Base-by-base conservation (phyloP, 495 filamentous ascomycete genomes). In the Patellaria atrata region DNA sequence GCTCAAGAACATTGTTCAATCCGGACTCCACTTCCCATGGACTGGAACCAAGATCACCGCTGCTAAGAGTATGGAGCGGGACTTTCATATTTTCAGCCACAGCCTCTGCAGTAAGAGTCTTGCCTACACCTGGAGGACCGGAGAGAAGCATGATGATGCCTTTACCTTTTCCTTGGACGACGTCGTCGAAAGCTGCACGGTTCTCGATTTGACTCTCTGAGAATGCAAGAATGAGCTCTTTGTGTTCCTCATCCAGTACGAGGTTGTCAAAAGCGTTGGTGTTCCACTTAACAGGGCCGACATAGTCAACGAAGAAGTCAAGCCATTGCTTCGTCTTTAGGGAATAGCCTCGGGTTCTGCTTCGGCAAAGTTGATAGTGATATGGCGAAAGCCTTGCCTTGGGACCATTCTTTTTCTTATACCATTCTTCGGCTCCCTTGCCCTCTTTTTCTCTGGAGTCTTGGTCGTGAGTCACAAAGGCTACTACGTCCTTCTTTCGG, bases 191-290 rank as follows among this genome's bases (percentile, higher is more conserved):
- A 5, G 42, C 31, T 5, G 47, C 48, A 22, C 57, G 55, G 27
- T 62, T 52, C 13, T 51, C 44, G 13, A 60, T 54, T 21, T 70
- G 67, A 38, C 59, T 65, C 27, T 59, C 47, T 3, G 60, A 56
- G 42, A 71, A 64, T n/a, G 65, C 65, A 9, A 71, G 57, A 34
- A 67, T 63, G 22, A 65, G 55, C 29, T 63, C 55, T 42, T 68
- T 68, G 32, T 61, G 54, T 17, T 59, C 55, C 16, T 42, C 30
- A 1, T 54, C 55, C 17, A 68, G 47, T 10, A 68, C 61, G 3
- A 68, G 49, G 33, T 47, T 53, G 15, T 65, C 60, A 36, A 68
- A 68, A 3, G 63, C 63, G 15, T 45, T 44, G 3, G 33, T 38
- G 37, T 45, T 59, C 47, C 58, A 68, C 8, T 50, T 45, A 35